Conservation (phyloP, 345 rosid genomes). For the Eucalyptus virginea region DNA sequence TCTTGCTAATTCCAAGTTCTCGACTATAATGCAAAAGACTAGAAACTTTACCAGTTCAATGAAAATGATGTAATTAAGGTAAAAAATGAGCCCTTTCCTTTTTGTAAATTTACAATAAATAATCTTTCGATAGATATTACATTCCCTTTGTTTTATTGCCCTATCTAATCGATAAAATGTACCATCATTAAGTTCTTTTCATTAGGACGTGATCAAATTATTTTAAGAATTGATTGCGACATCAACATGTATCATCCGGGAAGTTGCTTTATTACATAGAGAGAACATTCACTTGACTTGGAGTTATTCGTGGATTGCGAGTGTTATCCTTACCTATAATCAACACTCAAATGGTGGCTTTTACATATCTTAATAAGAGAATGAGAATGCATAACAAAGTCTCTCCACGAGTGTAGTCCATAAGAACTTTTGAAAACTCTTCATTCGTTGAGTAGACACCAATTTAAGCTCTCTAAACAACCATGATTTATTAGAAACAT, state of each 20-base stretch:
- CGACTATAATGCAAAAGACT: background rate
- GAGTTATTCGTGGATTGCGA: background rate
- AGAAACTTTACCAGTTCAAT: background rate
- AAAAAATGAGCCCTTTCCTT: background rate
- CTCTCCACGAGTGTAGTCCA: background rate
- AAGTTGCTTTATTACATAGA: background rate
- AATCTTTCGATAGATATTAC: background rate
- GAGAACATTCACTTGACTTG: background rate
- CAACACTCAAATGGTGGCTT: background rate
- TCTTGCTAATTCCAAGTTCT: background rate
- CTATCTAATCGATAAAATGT: background rate
- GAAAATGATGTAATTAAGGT: background rate
- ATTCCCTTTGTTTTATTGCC: rapidly evolving
- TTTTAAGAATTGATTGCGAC: background rate
- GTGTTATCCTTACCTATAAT: background rate
- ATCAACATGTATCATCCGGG: background rate
- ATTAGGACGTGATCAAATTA: background rate
- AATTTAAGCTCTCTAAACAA: background rate
- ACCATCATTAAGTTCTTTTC: background rate
- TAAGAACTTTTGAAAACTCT: background rate
- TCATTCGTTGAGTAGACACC: background rate
- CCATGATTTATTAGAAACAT: rapidly evolving
- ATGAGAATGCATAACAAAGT: background rate
- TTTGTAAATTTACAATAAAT: background rate
- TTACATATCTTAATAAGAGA: background rate